These are phyloP conservation scores for Eimeria tenella DNA, from an alignment of 169 alveolate genomes.

Conservation along the genomic window DNA sequence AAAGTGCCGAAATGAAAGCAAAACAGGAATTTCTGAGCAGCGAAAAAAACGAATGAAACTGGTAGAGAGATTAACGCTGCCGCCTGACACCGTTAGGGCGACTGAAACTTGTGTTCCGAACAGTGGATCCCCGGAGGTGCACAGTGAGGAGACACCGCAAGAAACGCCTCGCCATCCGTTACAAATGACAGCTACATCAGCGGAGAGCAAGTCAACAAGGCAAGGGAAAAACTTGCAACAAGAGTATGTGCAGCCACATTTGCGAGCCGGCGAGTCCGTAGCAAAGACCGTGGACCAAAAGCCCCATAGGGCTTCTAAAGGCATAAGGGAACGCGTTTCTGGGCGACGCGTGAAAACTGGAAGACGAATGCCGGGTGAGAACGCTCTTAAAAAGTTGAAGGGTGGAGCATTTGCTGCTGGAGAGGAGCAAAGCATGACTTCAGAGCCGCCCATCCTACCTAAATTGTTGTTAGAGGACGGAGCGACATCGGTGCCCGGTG, in stretches of 20 bases:
- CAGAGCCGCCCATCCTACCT: neutral
- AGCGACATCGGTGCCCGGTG: neutral
- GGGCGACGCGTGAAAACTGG: slow-evolving; percentile 2
- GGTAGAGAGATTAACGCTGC: neutral
- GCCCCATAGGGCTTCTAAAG: neutral
- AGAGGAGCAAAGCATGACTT: neutral
- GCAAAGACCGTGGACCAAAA: neutral
- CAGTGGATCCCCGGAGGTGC: neutral
- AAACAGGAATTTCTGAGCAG: neutral
- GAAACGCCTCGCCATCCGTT: neutral
- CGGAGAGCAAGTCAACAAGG: neutral
- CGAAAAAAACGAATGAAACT: neutral
- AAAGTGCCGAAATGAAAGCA: slow-evolving; percentile 25
- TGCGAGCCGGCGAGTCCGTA: neutral
- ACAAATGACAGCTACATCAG: neutral
- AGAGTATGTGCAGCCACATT: neutral
- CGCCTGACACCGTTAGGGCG: neutral
- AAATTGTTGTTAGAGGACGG: neutral
- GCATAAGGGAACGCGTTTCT: neutral
- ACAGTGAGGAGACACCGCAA: neutral
- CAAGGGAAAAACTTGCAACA: neutral
- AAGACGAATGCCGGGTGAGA: neutral
- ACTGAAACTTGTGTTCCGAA: neutral
- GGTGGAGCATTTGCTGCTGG: neutral
- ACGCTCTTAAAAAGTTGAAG: neutral